A percentile compares a stretch with the other conserved stretches of the same genome.
These are phyloP conservation scores for Curvularia hawaiiensis DNA, from an alignment of 2,329 filamentous ascomycete species.

Conservation along the genomic window DNA sequence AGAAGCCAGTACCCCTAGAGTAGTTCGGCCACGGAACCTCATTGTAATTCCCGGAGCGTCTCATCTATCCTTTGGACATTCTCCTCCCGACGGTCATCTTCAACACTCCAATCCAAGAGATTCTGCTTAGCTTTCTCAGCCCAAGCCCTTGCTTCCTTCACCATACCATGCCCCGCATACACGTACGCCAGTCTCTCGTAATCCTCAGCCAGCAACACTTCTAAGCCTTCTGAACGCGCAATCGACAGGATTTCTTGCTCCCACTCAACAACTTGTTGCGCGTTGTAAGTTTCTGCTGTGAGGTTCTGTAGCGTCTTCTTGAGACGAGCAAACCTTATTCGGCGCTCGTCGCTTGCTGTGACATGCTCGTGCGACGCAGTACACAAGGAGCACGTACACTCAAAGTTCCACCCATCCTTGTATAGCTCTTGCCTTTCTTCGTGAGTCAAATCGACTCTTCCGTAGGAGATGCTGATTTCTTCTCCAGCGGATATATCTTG, in stretches of 20 bases:
- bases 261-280: conserved; percentile 29
- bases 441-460: conserved; percentile 24
- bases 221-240: conserved; percentile 27
- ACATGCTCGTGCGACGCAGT: conserved; percentile 20
- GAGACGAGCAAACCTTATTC: conserved; percentile 24
- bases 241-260: conserved; percentile 32
- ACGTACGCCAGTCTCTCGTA: conserved; percentile 36
- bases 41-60: conserved; percentile 22
- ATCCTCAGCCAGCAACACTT: conserved; percentile 27
- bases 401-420: conserved; percentile 30
- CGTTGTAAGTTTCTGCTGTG: conserved; percentile 28
- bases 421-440: conserved; percentile 27
- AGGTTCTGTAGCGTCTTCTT: conserved; percentile 20
- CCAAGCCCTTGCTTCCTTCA: conserved; percentile 24
- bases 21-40: conserved; percentile 4
- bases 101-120: conserved; percentile 28
- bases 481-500: conserved; percentile 26
- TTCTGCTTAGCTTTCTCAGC: conserved; percentile 26
- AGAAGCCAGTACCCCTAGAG: not conserved
- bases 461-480: conserved; percentile 33
- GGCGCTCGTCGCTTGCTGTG: conserved; percentile 26
- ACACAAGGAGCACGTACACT: conserved; percentile 30
- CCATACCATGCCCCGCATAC: conserved; percentile 25
- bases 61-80: conserved; percentile 25
- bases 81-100: conserved; percentile 21